Evolutionary conservation across 768 basidiomycete species (phyloP).

Genomic region (Agaricus sinodeliciosus): DNA sequence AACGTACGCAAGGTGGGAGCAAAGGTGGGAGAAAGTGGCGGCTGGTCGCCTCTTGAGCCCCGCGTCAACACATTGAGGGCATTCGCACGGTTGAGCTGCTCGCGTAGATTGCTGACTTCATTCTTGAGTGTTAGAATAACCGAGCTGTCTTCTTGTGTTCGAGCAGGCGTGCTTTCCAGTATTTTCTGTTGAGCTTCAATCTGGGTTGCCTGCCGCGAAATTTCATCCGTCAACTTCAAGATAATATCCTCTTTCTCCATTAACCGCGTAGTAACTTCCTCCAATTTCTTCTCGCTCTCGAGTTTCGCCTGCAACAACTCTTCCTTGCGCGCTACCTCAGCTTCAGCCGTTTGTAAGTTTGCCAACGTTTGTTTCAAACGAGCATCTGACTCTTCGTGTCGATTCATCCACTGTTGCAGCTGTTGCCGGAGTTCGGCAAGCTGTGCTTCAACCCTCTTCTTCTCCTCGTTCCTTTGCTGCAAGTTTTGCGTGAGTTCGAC

Average conservation of each 20-base stretch:
- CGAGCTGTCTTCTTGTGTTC: constrained; percentile 76
- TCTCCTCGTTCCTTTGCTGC: constrained; percentile 86
- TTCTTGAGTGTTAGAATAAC: constrained; percentile 86
- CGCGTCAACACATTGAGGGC: constrained; percentile 84
- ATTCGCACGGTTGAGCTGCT: constrained; percentile 94
- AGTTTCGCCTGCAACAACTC: constrained; percentile 70
- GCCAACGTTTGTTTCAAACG: constrained; percentile 66
- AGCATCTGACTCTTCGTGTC: constrained; percentile 81
- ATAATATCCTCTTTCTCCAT: constrained; percentile 83
- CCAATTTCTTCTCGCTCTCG: constrained; percentile 72
- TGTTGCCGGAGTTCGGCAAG: constrained; percentile 79
- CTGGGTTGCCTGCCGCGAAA: constrained; percentile 64
- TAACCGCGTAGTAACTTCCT: constrained; percentile 67
- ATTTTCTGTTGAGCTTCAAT: constrained; percentile 73
- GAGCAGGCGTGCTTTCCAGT: constrained; percentile 55
- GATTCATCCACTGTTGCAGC: constrained; percentile 75
- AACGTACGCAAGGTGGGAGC: constrained; percentile 65
- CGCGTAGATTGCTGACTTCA: constrained; percentile 87
- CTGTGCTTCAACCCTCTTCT: constrained; percentile 76
- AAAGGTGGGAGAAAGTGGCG: constrained; percentile 81
- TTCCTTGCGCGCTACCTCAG: constrained; percentile 65
- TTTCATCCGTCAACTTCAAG: constrained; percentile 71
- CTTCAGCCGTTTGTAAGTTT: constrained; percentile 64
- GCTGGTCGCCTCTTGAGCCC: constrained; percentile 60
- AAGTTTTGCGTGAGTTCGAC: constrained; percentile 95